These are phyloP conservation scores for Porphyrellus cyaneotinctus DNA, from an alignment of 768 basidiomycete genomes.

Conservation along the genomic window DNA sequence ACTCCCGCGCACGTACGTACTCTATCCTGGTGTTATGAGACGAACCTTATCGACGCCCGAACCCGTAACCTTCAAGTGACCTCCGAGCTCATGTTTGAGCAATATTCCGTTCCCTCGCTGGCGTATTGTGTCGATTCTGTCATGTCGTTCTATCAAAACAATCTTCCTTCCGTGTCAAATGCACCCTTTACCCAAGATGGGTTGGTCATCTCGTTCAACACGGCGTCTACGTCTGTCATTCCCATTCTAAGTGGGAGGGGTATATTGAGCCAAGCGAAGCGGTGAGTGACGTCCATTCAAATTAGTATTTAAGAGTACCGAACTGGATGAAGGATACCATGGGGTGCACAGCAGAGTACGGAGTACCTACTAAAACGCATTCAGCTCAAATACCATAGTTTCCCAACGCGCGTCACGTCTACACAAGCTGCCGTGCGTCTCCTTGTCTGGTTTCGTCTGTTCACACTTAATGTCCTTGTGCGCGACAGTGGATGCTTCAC, in stretches of 20 bases:
- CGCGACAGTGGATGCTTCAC: slow-evolving; percentile 80
- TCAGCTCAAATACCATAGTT: slow-evolving; percentile 92
- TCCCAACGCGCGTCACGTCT: slow-evolving; percentile 78
- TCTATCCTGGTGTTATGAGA: background rate
- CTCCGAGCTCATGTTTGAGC: slow-evolving; percentile 94
- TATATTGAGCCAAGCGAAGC: slow-evolving; percentile 79
- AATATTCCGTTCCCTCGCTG: slow-evolving; percentile 81
- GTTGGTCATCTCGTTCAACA: slow-evolving; percentile 86
- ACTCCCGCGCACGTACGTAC: slow-evolving; percentile 77
- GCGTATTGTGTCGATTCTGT: slow-evolving; percentile 86
- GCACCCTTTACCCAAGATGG: slow-evolving; percentile 61
- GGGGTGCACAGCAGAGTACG: slow-evolving; percentile 86
- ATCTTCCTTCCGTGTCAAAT: slow-evolving; percentile 33
- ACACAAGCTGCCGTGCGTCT: slow-evolving; percentile 68
- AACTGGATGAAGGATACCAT: slow-evolving; percentile 66
- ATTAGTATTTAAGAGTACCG: background rate
- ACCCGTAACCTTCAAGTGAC: slow-evolving; percentile 54
- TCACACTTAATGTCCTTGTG: background rate
- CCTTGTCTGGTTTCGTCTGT: background rate
- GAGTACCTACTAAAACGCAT: slow-evolving; percentile 92
- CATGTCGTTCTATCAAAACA: slow-evolving; percentile 90
- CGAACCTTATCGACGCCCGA: background rate
- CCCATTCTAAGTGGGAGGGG: slow-evolving; percentile 83
- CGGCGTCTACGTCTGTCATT: slow-evolving; percentile 85
- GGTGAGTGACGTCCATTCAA: slow-evolving; percentile 44